Percentiles rank a stretch among this genome's conserved stretches.
Evolutionary conservation across 805 yeast species (phyloP).

Genomic region (Ogataea henricii): DNA sequence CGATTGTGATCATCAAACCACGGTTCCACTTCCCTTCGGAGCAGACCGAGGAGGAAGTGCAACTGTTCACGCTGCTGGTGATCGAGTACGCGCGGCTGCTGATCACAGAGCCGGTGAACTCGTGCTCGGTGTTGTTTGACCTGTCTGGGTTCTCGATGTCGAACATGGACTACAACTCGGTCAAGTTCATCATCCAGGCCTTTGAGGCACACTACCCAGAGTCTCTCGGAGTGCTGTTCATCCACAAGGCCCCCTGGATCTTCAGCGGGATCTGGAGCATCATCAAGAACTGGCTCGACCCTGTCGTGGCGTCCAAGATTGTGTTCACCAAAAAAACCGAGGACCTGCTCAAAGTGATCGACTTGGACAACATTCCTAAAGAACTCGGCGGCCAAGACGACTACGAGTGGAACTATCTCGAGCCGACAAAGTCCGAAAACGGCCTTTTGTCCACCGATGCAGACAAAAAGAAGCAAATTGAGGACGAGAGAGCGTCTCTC

Average conservation of each 20-base stretch:
- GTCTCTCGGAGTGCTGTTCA: slow-evolving; percentile 77
- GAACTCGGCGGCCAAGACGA: slow-evolving; percentile 74
- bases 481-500: slow-evolving; percentile 54
- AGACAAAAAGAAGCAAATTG: slow-evolving; percentile 45
- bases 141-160: slow-evolving; percentile 81
- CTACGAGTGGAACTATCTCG: slow-evolving; percentile 57
- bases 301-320: slow-evolving; percentile 91
- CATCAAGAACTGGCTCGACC: slow-evolving; percentile 92
- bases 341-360: slow-evolving; percentile 68
- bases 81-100: slow-evolving; percentile 84
- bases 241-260: slow-evolving; percentile 97
- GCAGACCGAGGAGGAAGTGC: slow-evolving; percentile 69
- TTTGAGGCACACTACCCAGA: slow-evolving; percentile 98
- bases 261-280: slow-evolving; percentile 94
- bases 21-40: slow-evolving; percentile 69
- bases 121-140: slow-evolving; percentile 84
- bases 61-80: slow-evolving; percentile 69
- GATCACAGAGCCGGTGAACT: slow-evolving; percentile 73
- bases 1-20: slow-evolving; percentile 81
- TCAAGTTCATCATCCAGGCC: slow-evolving; percentile 82
- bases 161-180: slow-evolving; percentile 91
- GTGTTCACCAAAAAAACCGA: slow-evolving; percentile 71
- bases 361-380: slow-evolving; percentile 59
- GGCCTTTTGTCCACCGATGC: slow-evolving; percentile 45
- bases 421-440: slow-evolving; percentile 64